These are phyloP conservation scores for Torrubiellomyces zombiae DNA, from an alignment of 2,329 filamentous ascomycete species.

Conservation along the genomic window DNA sequence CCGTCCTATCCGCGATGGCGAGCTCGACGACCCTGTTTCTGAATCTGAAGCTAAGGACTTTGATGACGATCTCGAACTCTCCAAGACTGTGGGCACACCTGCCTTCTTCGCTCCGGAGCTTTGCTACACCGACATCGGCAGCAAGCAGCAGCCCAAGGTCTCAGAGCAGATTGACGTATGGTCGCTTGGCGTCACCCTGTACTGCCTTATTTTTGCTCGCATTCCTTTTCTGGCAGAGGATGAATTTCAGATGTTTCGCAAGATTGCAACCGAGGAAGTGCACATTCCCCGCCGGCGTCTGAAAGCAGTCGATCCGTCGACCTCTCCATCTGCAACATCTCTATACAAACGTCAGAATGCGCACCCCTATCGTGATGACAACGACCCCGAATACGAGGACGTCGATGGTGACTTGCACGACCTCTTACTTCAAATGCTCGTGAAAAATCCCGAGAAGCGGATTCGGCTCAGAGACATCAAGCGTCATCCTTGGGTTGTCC, in stretches of 20 bases:
- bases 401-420: constrained; percentile 69
- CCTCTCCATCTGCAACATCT: constrained; percentile 35
- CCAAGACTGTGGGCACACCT: constrained; percentile 93
- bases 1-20: constrained; percentile 67
- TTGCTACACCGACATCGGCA: constrained; percentile 68
- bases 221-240: constrained; percentile 87
- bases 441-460: constrained; percentile 75
- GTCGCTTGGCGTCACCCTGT: constrained; percentile 91
- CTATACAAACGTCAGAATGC: constrained; percentile 40
- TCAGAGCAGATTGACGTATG: constrained; percentile 93
- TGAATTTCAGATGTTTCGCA: constrained; percentile 79
- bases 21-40: constrained; percentile 55
- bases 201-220: constrained; percentile 85
- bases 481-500: constrained; percentile 77
- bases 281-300: constrained; percentile 73
- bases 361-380: constrained; percentile 56
- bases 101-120: constrained; percentile 96
- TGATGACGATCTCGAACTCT: constrained; percentile 87
- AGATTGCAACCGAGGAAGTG: constrained; percentile 83
- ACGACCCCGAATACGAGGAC: constrained; percentile 70
- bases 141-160: constrained; percentile 55
- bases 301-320: constrained; percentile 52
- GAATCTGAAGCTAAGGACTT: constrained; percentile 76
- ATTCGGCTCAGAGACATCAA: constrained; percentile 89
- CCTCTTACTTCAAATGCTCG: constrained; percentile 61